phyloP scores from a whole-genome alignment of 2,329 filamentous ascomycete species.

The Cladosporium austrohemisphaericum region DNA sequence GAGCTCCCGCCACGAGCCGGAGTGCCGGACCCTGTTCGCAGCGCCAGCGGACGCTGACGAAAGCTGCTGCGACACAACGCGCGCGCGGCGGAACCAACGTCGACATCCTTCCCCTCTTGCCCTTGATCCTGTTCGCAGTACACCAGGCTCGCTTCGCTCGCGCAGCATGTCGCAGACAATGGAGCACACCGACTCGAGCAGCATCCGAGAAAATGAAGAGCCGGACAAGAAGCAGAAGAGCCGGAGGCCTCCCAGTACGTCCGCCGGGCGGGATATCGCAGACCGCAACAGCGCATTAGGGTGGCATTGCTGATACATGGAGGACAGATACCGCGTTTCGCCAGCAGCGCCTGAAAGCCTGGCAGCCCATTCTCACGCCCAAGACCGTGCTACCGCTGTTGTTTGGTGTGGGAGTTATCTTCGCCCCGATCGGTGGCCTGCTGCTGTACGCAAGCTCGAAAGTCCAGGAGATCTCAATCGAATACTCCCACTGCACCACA shows the following conservation, averaged over 20 bases:
- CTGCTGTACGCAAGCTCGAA: conserved; percentile 80
- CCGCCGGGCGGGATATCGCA: conserved; percentile 17
- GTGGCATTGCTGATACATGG: conserved; percentile 16
- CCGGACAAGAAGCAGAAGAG: conserved; percentile 78
- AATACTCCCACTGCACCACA: conserved; percentile 76
- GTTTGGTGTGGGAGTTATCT: conserved; percentile 85
- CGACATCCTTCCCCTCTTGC: not conserved
- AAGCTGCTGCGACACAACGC: conserved; percentile 3
- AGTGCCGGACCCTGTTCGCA: conserved; percentile 12
- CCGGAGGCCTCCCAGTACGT: conserved; percentile 81
- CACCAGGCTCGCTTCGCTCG: too few species aligned
- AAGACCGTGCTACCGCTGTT: conserved; percentile 91
- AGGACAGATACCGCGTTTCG: conserved; percentile 84
- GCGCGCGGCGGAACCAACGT: too few species aligned
- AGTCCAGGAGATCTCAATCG: conserved; percentile 83
- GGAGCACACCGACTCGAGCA: conserved; percentile 42
- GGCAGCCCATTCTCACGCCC: conserved; percentile 95
- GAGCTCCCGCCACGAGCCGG: too few species aligned
- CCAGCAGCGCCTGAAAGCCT: conserved; percentile 95
- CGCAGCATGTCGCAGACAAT: conserved; percentile 48
- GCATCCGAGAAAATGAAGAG: conserved; percentile 40
- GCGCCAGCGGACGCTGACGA: conserved; percentile 8
- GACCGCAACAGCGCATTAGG: not conserved
- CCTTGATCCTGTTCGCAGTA: too few species aligned
- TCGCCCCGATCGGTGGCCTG: conserved; percentile 85